phyloP scores from a whole-genome alignment of 805 yeast genomes.

The Cyberlindnera sargentensis region DNA sequence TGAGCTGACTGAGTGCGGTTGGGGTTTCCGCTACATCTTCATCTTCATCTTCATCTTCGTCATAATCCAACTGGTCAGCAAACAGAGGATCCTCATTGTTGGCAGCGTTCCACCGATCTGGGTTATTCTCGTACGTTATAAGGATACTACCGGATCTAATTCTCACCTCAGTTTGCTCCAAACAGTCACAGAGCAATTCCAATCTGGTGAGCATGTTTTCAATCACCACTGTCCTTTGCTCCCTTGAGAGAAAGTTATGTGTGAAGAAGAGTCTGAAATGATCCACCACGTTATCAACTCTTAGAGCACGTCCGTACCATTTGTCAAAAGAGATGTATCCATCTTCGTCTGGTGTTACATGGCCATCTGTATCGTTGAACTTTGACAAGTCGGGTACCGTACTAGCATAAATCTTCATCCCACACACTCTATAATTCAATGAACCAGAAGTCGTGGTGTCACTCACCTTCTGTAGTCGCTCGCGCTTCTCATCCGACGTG shows the following conservation, averaged over 20 bases:
- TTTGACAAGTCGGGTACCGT: conserved; percentile 8
- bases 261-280: conserved; percentile 44
- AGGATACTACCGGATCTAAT: conserved; percentile 68
- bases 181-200: conserved; percentile 56
- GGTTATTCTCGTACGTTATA: conserved; percentile 67
- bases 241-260: conserved; percentile 26
- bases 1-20: conserved; percentile 48
- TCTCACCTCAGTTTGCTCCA: conserved; percentile 55
- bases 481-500: conserved; percentile 52
- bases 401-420: conserved; percentile 55
- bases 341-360: conserved; percentile 22
- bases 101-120: conserved; percentile 39
- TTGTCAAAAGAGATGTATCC: conserved; percentile 54
- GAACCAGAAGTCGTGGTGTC: conserved; percentile 73
- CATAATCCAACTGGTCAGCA: conserved; percentile 27
- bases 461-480: conserved; percentile 58
- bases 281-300: conserved; percentile 31
- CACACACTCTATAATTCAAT: conserved; percentile 74
- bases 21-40: conserved; percentile 16
- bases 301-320: conserved; percentile 59
- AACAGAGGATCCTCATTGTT: conserved; percentile 35
- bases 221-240: conserved; percentile 32
- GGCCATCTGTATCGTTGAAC: conserved; percentile 10
- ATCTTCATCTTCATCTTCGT: conserved; percentile 27
- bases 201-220: conserved; percentile 49